Percentiles rank a stretch among this genome's conserved stretches.
phyloP scores from a whole-genome alignment of 352 stramenopile species.

The Globisporangium splendens region DNA sequence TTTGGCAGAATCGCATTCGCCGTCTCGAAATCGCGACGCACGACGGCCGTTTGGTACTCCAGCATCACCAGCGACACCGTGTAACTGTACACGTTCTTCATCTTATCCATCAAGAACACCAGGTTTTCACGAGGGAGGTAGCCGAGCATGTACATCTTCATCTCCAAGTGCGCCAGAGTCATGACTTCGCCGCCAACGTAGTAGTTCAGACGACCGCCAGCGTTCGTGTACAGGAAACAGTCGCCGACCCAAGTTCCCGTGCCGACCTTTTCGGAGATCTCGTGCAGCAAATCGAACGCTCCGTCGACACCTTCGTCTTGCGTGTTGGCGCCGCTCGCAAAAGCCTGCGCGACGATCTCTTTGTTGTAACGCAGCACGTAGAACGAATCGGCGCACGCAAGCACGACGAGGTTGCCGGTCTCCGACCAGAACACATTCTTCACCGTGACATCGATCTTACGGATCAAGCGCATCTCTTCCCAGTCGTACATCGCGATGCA shows the following conservation, averaged over 20 bases:
- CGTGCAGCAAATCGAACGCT: slow-evolving; percentile 97
- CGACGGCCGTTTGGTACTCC: slow-evolving; percentile 98
- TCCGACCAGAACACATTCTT: slow-evolving; percentile 99
- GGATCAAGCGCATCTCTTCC: slow-evolving; percentile 96
- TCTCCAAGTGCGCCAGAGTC: slow-evolving; percentile 95
- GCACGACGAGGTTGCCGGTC: slow-evolving; percentile 92
- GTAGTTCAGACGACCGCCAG: slow-evolving; percentile 94
- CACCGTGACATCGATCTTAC: slow-evolving; percentile 97
- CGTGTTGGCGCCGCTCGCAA: slow-evolving; percentile 85
- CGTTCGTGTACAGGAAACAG: slow-evolving; percentile 99
- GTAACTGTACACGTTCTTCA: slow-evolving; percentile 91
- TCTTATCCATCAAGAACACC: slow-evolving; percentile 98
- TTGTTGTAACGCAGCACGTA: slow-evolving; percentile 97
- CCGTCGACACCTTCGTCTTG: slow-evolving; percentile 96
- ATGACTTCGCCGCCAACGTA: slow-evolving; percentile 99
- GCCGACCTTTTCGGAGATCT: slow-evolving; percentile 95
- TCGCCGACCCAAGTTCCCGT: slow-evolving; percentile 99
- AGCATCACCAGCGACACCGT: slow-evolving; percentile 94
- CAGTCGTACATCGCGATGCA: slow-evolving; percentile 99
- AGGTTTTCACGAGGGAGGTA: slow-evolving; percentile 98
- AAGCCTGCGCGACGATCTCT: slow-evolving; percentile 81
- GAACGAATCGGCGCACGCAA: slow-evolving; percentile 94
- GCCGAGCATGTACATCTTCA: slow-evolving; percentile 97
- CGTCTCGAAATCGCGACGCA: slow-evolving; percentile 97
- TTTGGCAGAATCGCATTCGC: slow-evolving; percentile 95